A percentile compares a stretch with the other conserved stretches of the same genome.
Evolutionary conservation across 306 rosid genomes (phyloP).

Genomic region (Erythrophleum fordii): DNA sequence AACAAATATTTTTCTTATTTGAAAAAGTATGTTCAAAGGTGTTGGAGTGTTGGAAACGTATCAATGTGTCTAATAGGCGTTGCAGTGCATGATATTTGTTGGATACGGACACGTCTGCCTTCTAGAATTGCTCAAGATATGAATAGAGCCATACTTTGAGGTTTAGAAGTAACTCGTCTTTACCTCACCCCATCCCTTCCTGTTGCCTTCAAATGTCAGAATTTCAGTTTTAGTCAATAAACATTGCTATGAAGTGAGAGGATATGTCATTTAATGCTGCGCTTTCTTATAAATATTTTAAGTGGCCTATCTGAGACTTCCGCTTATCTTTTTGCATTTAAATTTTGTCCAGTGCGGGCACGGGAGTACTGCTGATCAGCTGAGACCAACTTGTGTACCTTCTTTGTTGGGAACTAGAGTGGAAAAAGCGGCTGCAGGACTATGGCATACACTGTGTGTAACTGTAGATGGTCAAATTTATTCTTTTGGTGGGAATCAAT

Average conservation of each 20-base stretch:
- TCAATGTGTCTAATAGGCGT: not conserved
- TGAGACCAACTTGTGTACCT: conserved; percentile 70
- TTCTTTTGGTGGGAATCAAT: conserved; percentile 92
- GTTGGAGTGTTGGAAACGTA: not conserved
- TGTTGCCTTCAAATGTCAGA: not conserved
- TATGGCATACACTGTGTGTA: conserved; percentile 87
- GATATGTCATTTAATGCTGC: not conserved
- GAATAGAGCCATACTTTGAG: not conserved
- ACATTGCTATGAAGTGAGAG: not conserved
- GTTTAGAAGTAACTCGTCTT: not conserved
- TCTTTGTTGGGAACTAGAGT: conserved; percentile 64
- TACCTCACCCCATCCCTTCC: not conserved
- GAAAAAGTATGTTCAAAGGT: not conserved
- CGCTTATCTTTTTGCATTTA: not conserved
- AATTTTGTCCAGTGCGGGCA: conserved; percentile 72
- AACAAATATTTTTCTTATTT: not conserved
- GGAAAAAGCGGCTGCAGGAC: conserved; percentile 73
- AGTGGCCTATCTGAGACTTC: conserved; percentile 3
- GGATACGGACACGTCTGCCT: not conserved
- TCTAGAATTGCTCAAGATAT: not conserved
- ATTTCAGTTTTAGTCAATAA: not conserved
- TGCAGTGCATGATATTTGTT: not conserved
- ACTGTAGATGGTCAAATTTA: conserved; percentile 66
- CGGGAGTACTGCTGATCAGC: conserved; percentile 75
- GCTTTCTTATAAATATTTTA: not conserved